phyloP scores from a whole-genome alignment of 1,284 basidiomycete species.

The Ustilago vetiveriae region DNA sequence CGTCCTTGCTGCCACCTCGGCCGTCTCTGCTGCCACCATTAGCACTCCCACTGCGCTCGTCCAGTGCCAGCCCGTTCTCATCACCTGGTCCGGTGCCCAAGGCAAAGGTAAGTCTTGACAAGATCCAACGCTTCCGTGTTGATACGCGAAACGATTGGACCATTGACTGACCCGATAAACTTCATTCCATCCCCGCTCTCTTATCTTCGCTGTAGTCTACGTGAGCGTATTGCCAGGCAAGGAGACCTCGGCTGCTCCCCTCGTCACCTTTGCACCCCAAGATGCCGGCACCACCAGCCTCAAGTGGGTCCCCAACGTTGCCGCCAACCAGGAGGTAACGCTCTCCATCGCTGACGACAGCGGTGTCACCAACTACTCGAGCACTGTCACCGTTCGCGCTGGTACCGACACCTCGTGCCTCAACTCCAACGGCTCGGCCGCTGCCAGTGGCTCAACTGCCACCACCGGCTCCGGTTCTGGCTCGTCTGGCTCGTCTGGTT shows the following conservation, averaged over 20 bases:
- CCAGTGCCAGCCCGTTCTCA: constrained; percentile 49
- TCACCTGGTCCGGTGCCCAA: constrained; percentile 43
- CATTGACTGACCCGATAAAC: constrained; percentile 10
- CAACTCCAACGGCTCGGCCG: constrained; percentile 10
- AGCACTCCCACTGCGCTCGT: constrained; percentile 48
- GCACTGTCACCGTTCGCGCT: constrained; percentile 19
- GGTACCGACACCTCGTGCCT: constrained; percentile 35
- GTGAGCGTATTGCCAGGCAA: constrained; percentile 28
- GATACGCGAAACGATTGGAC: too few species aligned
- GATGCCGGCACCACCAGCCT: constrained; percentile 18
- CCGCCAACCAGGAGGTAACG: constrained; percentile 27
- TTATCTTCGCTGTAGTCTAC: constrained; percentile 16
- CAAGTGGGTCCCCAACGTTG: constrained; percentile 37
- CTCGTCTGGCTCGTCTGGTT: constrained; percentile 15
- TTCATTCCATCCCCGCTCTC: too few species aligned
- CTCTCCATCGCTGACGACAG: constrained; percentile 35
- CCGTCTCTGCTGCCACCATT: constrained; percentile 32
- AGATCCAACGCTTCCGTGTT: too few species aligned
- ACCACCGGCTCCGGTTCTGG: constrained; percentile 13
- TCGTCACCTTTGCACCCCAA: constrained; percentile 32
- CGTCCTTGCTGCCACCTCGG: constrained; percentile 19
- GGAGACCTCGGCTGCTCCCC: constrained; percentile 34
- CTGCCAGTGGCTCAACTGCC: constrained; percentile 16
- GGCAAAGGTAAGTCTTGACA: constrained; percentile 36
- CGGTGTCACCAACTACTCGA: constrained; percentile 31